A percentile compares a stretch with the other conserved stretches of the same genome.
These are phyloP conservation scores for Rhodofomes roseus DNA, from an alignment of 1,284 basidiomycete genomes.

Conservation along the genomic window DNA sequence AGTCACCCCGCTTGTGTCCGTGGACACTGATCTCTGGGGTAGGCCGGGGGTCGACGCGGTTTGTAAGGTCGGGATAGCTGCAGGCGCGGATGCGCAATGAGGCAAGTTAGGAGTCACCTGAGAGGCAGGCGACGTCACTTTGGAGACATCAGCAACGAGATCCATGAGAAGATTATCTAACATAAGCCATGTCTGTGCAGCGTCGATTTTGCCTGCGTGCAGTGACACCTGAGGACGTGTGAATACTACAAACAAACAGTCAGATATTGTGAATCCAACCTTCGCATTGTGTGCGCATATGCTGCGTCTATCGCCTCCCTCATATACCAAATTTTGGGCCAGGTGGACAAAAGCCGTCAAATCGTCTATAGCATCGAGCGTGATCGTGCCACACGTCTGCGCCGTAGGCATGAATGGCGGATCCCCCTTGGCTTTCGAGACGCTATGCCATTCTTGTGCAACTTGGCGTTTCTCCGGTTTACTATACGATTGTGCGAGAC, in stretches of 20 bases:
- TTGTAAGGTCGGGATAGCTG: slow-evolving; percentile 31
- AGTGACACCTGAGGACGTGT: slow-evolving; percentile 49
- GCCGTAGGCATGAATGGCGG: slow-evolving; percentile 39
- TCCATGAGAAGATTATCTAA: slow-evolving; percentile 56
- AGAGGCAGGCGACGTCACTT: slow-evolving; percentile 19
- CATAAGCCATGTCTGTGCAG: slow-evolving; percentile 69
- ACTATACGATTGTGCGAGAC: slow-evolving; percentile 30
- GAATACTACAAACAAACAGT: no score
- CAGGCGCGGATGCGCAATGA: slow-evolving; percentile 42
- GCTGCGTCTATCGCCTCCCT: slow-evolving; percentile 45
- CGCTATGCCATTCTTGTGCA: slow-evolving; percentile 34
- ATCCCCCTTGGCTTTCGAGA: slow-evolving; percentile 52
- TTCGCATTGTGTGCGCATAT: slow-evolving; percentile 61
- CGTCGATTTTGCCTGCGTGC: slow-evolving; percentile 54
- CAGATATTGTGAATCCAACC: slow-evolving; percentile 29
- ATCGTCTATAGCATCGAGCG: slow-evolving; percentile 36
- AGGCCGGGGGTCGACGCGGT: slow-evolving; percentile 5
- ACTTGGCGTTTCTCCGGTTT: slow-evolving; percentile 44
- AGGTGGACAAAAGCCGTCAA: slow-evolving; percentile 55
- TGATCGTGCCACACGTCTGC: slow-evolving; percentile 55
- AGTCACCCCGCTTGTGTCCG: slow-evolving; percentile 5
- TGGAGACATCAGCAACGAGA: slow-evolving; percentile 35
- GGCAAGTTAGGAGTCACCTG: slow-evolving; percentile 24
- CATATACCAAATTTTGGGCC: slow-evolving; percentile 64
- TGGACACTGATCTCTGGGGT: slow-evolving; percentile 18